phyloP scores from a whole-genome alignment of 2,329 filamentous ascomycete species.

The Fusarium fujikuroi region DNA sequence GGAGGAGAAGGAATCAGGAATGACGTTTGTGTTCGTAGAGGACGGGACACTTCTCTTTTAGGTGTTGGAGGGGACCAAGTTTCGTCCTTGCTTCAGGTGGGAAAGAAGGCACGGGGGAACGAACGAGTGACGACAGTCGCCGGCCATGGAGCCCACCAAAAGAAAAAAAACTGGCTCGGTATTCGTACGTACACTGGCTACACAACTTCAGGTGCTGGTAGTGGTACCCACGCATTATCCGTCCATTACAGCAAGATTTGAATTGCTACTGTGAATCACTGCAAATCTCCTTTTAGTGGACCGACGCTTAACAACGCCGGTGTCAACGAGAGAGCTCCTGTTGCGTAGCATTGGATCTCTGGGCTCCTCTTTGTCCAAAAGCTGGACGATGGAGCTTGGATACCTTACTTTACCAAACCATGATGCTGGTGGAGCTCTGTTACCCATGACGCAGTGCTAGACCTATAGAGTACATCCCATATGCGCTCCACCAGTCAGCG shows the following conservation, averaged over 20 bases:
- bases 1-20: slow-evolving; percentile 19
- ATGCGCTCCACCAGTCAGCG: background rate
- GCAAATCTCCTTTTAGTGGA: slow-evolving; percentile 17
- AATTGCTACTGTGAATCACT: slow-evolving; percentile 2
- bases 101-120: slow-evolving; percentile 10
- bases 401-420: slow-evolving; percentile 13
- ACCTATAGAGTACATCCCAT: slow-evolving; percentile 23
- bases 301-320: slow-evolving; percentile 17
- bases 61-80: slow-evolving; percentile 29
- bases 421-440: slow-evolving; percentile 36
- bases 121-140: slow-evolving; percentile 36
- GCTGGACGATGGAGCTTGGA: slow-evolving; percentile 37
- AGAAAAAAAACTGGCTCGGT: slow-evolving; percentile 20
- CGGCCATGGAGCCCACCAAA: background rate
- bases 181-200: background rate
- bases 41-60: slow-evolving; percentile 29
- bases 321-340: slow-evolving; percentile 10
- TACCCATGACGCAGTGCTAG: slow-evolving; percentile 37
- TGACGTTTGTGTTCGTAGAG: slow-evolving; percentile 35
- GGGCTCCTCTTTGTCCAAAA: slow-evolving; percentile 1
- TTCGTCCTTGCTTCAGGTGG: slow-evolving; percentile 17
- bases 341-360: background rate
- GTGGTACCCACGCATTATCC: slow-evolving; percentile 1
- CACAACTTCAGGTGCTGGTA: background rate
- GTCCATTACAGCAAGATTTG: background rate